phyloP scores from a whole-genome alignment of 1,284 basidiomycete genomes.

The Tilletiopsis washingtonensis region DNA sequence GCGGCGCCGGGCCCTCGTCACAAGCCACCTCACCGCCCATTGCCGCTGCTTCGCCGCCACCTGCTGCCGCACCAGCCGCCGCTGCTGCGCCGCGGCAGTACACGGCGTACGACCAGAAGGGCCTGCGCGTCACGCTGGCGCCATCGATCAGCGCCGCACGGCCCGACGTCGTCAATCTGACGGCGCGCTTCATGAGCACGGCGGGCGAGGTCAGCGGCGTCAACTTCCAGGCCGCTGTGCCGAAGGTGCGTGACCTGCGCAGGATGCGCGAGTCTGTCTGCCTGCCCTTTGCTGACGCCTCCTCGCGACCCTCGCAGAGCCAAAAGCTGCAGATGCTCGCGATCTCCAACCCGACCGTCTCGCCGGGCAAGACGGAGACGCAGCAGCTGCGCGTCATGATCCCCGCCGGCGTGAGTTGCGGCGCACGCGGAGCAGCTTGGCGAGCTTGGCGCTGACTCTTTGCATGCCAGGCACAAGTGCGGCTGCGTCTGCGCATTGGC shows the following conservation, averaged over 20 bases:
- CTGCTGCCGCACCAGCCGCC: conserved; percentile 22
- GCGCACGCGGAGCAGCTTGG: neutral
- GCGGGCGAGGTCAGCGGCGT: conserved; percentile 54
- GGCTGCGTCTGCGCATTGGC: conserved; percentile 76
- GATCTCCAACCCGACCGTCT: conserved; percentile 77
- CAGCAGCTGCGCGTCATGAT: conserved; percentile 91
- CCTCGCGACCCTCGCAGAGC: conserved; percentile 55
- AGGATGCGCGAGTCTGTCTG: conserved; percentile 4
- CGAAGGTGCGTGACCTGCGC: conserved; percentile 60
- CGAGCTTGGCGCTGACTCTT: neutral
- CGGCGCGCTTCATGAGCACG: conserved; percentile 66
- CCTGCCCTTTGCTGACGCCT: neutral
- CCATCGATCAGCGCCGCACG: conserved; percentile 69
- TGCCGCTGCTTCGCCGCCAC: conserved; percentile 10
- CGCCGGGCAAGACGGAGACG: conserved; percentile 73
- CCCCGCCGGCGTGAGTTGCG: conserved; percentile 66
- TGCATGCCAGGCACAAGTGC: conserved; percentile 61
- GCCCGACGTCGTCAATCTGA: conserved; percentile 79
- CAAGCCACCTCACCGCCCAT: conserved; percentile 55
- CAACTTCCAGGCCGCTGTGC: conserved; percentile 95
- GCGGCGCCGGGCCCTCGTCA: conserved; percentile 11
- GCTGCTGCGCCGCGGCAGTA: conserved; percentile 61
- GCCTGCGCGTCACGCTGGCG: conserved; percentile 78
- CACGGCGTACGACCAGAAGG: conserved; percentile 83
- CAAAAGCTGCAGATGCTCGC: conserved; percentile 97